Base-by-base conservation (phyloP, 106 monocot species). In the Chionographis japonica region DNA sequence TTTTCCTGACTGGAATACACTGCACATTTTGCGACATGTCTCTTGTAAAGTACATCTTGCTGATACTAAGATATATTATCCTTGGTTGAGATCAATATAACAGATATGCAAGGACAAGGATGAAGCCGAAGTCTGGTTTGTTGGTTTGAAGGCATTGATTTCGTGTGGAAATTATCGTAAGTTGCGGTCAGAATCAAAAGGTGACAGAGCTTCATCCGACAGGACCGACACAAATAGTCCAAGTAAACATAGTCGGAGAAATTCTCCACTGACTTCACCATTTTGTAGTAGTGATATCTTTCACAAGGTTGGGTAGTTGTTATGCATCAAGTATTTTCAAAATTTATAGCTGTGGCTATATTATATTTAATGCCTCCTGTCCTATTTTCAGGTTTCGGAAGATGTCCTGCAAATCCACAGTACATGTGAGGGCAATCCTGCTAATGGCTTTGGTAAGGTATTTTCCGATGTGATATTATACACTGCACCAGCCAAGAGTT, bases 21-120 rank as follows among this genome's bases (percentile, higher is more conserved):
- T 46, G 46, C 46, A 46, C 46, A 46, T 46, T 0, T 46, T 46
- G 9, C 46, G 9, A 46, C 9, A 10, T 46, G 9, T 46, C 46
- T 46, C 46, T 46, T 46, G 46, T 46, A 46, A 46, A 46, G 46
- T 46, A 2, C 46, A 46, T 10, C 46, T 6, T 46, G 46, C 46
- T 46, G 46, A 46, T 46, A 10, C 46, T 6, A 46, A 46, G 5
- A 46, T 46, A 46, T 46, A 46, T 46, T 46, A 10, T 42, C 54
- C 37, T 12, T 55, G 12, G 15, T 41, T 12, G 7, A 18, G 12
- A 19, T 56, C 13, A 4, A 62, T 15, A 16, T 72, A 52, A 74
- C 78, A 85, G 85, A 81, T 85, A 78, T 85, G 85, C 78, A 85
- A 85, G 71, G 85, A 85, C 53, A 81, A 85, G 71, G 81, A 81